Evolutionary conservation across 257 asterid species (phyloP).

Genomic region (Przewalskia tangutica): DNA sequence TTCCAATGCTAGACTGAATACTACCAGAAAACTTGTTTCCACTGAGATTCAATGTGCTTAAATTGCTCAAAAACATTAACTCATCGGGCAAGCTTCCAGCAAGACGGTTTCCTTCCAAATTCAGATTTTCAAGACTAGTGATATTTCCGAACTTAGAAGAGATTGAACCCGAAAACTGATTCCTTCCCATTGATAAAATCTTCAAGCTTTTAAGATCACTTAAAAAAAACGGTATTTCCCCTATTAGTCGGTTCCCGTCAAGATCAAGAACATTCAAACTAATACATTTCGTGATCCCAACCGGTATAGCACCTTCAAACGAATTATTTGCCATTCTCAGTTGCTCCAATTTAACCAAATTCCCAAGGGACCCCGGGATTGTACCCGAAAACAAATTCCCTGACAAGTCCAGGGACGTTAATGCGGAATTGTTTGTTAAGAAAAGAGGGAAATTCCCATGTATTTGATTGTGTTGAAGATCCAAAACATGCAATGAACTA

Average conservation of each 20-base stretch:
- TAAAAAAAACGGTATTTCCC: slow-evolving; percentile 37
- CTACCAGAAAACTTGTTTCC: slow-evolving; percentile 47
- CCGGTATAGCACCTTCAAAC: slow-evolving; percentile 39
- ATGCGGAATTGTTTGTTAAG: slow-evolving; percentile 25
- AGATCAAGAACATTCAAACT: slow-evolving; percentile 45
- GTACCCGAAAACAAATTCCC: slow-evolving; percentile 44
- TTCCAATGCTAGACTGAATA: slow-evolving; percentile 34
- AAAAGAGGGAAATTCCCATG: slow-evolving; percentile 33
- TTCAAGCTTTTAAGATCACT: slow-evolving; percentile 25
- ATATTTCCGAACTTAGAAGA: slow-evolving; percentile 33
- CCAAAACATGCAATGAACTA: slow-evolving; percentile 29
- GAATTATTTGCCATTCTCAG: slow-evolving; percentile 49
- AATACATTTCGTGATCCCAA: slow-evolving; percentile 29
- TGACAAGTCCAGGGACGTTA: slow-evolving; percentile 46
- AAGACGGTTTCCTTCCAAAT: slow-evolving; percentile 34
- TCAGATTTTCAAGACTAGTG: slow-evolving; percentile 36
- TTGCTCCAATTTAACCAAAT: slow-evolving; percentile 35
- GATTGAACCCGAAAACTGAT: slow-evolving; percentile 37
- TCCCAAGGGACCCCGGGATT: slow-evolving; percentile 37
- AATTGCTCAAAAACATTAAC: slow-evolving; percentile 34
- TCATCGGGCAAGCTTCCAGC: slow-evolving; percentile 42
- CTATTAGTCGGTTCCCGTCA: slow-evolving; percentile 39
- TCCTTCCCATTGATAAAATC: slow-evolving; percentile 40
- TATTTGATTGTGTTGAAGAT: slow-evolving; percentile 34
- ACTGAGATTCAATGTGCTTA: slow-evolving; percentile 42